Base-by-base conservation (phyloP, 495 filamentous ascomycete genomes). In the Penicillium herquei region DNA sequence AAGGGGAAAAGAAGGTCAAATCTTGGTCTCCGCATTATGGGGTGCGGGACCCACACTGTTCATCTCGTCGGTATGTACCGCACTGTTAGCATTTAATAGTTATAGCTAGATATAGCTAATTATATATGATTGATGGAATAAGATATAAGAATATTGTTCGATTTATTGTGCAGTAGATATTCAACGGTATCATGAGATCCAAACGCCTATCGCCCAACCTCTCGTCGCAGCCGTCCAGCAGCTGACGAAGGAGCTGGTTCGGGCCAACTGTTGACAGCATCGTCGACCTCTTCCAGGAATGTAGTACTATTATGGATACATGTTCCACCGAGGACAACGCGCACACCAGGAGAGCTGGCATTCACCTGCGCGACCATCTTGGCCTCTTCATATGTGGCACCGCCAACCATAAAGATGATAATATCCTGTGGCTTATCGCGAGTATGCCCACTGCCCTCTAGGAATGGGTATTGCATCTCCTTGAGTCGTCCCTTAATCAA, bases 341-440 rank as follows among this genome's bases (percentile, higher is more conserved):
- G 78, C 1, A 97, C 80, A 1, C 95, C 94, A 0, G 93, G 95
- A 7, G 87, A 88, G 49, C 86, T 89, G 21, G 91, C 91, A 76
- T 98, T 98, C 56, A 98, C 84, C 63, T 92, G 84, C 7, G 93
- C 91, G 3, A 97, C 84, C 77, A 89, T 88, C 77, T 95, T 96
- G 3, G 95, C 92, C 71, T 98, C 94, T 70, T 98, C 94, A 65
- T 96, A 98, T 1, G 94, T 98, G 3, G 85, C 84, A 6, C 94
- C 94, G 17, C 95, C 94, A 47, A 96, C 79, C 65, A 98, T 89
- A 65, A 98, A 98, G 13, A 98, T 82, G 37, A 98, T 81, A 41
- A 98, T 88, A 69, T 98, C 95, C 69, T 98, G 94, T 17, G 94
- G 94, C 65, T 97, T 98, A 62, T 98, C 94, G 39, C 86, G 80